Evolutionary conservation across 2,329 filamentous ascomycete species (phyloP), one percentile per base, ranked within the genome.

Genomic region (Alternaria arborescens): DNA sequence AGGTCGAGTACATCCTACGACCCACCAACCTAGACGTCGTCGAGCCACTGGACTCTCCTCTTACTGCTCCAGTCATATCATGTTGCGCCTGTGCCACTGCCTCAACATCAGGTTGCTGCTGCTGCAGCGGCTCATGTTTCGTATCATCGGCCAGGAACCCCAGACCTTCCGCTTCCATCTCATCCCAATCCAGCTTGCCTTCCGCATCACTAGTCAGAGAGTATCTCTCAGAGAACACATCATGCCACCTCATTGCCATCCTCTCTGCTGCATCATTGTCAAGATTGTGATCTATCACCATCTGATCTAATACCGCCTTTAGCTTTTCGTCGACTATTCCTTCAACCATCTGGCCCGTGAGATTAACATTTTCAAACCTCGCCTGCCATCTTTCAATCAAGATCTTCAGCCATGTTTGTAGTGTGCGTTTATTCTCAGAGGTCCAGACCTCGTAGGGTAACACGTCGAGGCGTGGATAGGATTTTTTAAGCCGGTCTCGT

Each of bases 401-500:
- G 12, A 77, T 70, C 51, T 67, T 74, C 0, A 77, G 60, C 71
- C 72, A 77, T 1, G 64, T 72, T 41, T 68, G 65, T n/a, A 76
- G 32, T 0, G 66, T 67, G 8, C 61, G 52, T 16, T 60, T 60
- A 28, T 71, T 68, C 5, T 62, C 18, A 10, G 62, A 66, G 4
- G 63, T 66, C 69, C 66, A 73, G 6, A 75, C 65, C 5, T 70
- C 61, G 50, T 68, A 71, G 1, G 75, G 74, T 0, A 76, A 62
- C 2, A 50, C 60, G 28, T 75, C 70, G 48, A 76, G 68, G 2
- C 66, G 62, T 1, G 74, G 74, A 36, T 70, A 74, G 3, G 67
- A 63, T 4, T 48, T 60, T 11, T 62, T 62, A 18, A 77, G 67
- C 4, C 65, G 69, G 2, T 61, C 14, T 30, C 65, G 66, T 38